Percentiles rank a stretch among this genome's conserved stretches.
phyloP scores from a whole-genome alignment of 1,284 basidiomycete species.

The Pterulicium gracile region DNA sequence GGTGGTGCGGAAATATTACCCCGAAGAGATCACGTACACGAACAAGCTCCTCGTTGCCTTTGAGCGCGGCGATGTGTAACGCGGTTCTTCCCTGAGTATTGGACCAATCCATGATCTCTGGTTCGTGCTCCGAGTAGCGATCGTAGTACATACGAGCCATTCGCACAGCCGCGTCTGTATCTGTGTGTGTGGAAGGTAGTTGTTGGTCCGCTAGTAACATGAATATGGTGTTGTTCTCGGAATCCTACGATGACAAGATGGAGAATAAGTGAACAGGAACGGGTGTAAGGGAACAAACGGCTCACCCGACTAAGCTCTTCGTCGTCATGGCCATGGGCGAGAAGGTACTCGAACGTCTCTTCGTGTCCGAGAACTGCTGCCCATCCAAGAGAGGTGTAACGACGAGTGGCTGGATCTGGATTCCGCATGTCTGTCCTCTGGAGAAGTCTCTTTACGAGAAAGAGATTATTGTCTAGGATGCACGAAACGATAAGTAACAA shows the following conservation, averaged over 20 bases:
- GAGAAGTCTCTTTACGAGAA: slow-evolving; percentile 75
- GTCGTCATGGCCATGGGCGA: slow-evolving; percentile 81
- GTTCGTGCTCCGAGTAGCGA: slow-evolving; percentile 35
- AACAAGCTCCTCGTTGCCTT: slow-evolving; percentile 83
- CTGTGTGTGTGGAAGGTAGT: slow-evolving; percentile 35
- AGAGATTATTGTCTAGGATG: slow-evolving; percentile 77
- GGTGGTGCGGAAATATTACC: no score
- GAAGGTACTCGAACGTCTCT: slow-evolving; percentile 83
- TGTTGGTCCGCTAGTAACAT: slow-evolving; percentile 77
- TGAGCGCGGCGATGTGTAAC: slow-evolving; percentile 78
- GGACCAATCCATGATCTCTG: slow-evolving; percentile 83
- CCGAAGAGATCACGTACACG: slow-evolving; percentile 46
- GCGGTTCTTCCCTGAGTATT: slow-evolving; percentile 85
- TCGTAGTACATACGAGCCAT: slow-evolving; percentile 78
- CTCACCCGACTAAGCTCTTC: slow-evolving; percentile 79
- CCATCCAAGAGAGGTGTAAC: slow-evolving; percentile 83
- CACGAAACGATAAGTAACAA: slow-evolving; percentile 11
- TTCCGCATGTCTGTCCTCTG: slow-evolving; percentile 82
- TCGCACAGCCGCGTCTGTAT: slow-evolving; percentile 58
- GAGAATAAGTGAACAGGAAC: slow-evolving; percentile 6
- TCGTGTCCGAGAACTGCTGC: slow-evolving; percentile 76
- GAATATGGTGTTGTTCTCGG: slow-evolving; percentile 83
- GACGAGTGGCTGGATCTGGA: slow-evolving; percentile 61
- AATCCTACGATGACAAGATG: slow-evolving; percentile 51
- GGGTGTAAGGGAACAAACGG: slow-evolving; percentile 5